phyloP scores from a whole-genome alignment of 495 filamentous ascomycete genomes.

The Hypomontagnella monticulosa region DNA sequence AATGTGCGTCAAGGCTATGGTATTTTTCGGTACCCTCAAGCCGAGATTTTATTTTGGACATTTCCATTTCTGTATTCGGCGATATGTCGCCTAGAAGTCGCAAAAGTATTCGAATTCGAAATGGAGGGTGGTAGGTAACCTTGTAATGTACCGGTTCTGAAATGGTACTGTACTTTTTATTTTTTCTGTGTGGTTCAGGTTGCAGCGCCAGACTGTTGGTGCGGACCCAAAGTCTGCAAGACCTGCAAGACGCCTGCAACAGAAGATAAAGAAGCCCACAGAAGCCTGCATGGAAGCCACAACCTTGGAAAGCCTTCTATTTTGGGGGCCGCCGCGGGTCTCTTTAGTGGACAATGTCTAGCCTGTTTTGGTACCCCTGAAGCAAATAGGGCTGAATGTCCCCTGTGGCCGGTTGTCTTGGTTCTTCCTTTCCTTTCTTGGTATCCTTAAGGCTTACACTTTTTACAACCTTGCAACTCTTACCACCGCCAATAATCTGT shows the following conservation, averaged over 20 bases:
- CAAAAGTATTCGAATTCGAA: conserved; percentile 1
- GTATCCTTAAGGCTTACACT: neutral
- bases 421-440: neutral
- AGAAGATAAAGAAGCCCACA: neutral
- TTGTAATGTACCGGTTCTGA: too few species aligned
- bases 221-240: too few species aligned
- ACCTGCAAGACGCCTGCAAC: neutral
- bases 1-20: conserved; percentile 8
- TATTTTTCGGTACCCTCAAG: conserved; percentile 5
- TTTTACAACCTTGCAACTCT: neutral
- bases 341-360: neutral
- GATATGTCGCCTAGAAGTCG: conserved; percentile 15
- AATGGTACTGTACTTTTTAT: too few species aligned
- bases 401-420: neutral
- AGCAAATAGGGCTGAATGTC: conserved; percentile 26
- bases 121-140: conserved; percentile 16
- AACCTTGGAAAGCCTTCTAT: conserved; percentile 13
- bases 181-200: neutral
- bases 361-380: conserved; percentile 7
- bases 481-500: neutral
- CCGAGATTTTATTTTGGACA: conserved; percentile 11
- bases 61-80: conserved; percentile 20
- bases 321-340: conserved; percentile 27
- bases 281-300: conserved; percentile 17
- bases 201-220: conserved; percentile 6